These are phyloP conservation scores for Eucalyptus caleyi DNA, from an alignment of 345 rosid genomes.

Conservation along the genomic window DNA sequence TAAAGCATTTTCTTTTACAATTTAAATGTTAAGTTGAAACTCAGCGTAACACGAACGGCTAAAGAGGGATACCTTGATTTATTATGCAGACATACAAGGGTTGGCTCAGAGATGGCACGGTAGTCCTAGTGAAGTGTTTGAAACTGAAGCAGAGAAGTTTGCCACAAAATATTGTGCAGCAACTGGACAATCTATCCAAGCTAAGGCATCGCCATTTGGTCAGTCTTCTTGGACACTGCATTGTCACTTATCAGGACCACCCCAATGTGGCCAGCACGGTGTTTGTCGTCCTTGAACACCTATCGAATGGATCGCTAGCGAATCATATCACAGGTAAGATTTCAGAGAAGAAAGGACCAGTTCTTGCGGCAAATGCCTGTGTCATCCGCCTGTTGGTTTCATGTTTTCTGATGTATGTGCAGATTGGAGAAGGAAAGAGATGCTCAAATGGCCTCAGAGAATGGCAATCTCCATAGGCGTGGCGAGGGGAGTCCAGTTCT, in stretches of 20 bases:
- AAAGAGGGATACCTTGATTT: background rate
- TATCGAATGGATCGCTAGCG: constrained; percentile 55
- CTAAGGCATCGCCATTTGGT: constrained; percentile 78
- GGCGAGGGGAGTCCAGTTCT: constrained; percentile 85
- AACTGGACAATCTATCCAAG: constrained; percentile 73
- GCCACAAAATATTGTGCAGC: constrained; percentile 53
- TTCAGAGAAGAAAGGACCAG: background rate
- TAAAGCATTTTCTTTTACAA: background rate
- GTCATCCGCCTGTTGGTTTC: background rate
- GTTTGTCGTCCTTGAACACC: constrained; percentile 60
- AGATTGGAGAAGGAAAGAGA: constrained; percentile 76
- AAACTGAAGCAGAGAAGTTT: constrained; percentile 60
- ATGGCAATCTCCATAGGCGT: constrained; percentile 74
- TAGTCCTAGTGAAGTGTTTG: constrained; percentile 51
- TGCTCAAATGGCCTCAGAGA: constrained; percentile 83
- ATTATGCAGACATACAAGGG: constrained; percentile 60
- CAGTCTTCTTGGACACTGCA: constrained; percentile 80
- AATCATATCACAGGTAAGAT: constrained; percentile 56
- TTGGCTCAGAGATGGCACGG: constrained; percentile 48
- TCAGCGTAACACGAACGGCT: background rate
- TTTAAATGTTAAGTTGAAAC: background rate
- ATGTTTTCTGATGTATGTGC: background rate
- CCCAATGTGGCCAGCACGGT: constrained; percentile 35
- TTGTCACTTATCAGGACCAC: constrained; percentile 62
- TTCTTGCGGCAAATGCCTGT: background rate